Base-by-base conservation (phyloP, 495 filamentous ascomycete species). In the Hyaloscypha finlandica region DNA sequence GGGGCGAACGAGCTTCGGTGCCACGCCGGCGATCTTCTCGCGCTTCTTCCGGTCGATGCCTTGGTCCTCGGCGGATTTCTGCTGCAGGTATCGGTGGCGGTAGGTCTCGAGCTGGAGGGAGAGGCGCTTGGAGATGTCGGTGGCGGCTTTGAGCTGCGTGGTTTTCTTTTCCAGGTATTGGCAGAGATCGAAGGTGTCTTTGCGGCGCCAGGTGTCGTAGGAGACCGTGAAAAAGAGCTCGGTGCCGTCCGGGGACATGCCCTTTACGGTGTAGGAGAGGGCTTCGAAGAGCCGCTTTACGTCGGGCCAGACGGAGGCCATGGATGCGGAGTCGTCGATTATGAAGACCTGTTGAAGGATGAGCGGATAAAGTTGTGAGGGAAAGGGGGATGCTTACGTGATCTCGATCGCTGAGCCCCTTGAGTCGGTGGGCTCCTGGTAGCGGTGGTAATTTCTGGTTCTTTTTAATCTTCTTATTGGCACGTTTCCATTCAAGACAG, bases 381-480 rank as follows among this genome's bases (percentile, higher is more conserved):
- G 12, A 37, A 14, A 48, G 16, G 42, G 16, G 16, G 16, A 37
- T 37, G 42, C 2, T 19, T 19, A 48, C 52, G 25, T 70, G 68
- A 56, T 70, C 63, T 9, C 68, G 63, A 31, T 33, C 53, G 16
- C 62, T 55, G 8, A 70, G 39, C 8, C 29, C 56, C 19, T 57
- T 55, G 14, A 71, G 54, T 30, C 60, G 6, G 35, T 64, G 35
- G 3, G 39, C 60, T 12, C 64, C 64, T 35, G 69, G 65, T 20
- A 68, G 32, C 2, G 69, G 69, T 14, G 69, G 64, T 2, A 68
- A n/a, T 20, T 61, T 60, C n/a, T 60, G 39, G 22, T 59, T 37
- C 45, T 71, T 71, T 35, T 71, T 71, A 14, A 67, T 61, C 32
- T 60, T 67, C 35, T 71, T 71, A 32, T 71, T 60, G 6, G 64